Evolutionary conservation across 1,284 basidiomycete species (phyloP), one percentile per base, ranked within the genome.

Genomic region (Phaffia rhodozyma): DNA sequence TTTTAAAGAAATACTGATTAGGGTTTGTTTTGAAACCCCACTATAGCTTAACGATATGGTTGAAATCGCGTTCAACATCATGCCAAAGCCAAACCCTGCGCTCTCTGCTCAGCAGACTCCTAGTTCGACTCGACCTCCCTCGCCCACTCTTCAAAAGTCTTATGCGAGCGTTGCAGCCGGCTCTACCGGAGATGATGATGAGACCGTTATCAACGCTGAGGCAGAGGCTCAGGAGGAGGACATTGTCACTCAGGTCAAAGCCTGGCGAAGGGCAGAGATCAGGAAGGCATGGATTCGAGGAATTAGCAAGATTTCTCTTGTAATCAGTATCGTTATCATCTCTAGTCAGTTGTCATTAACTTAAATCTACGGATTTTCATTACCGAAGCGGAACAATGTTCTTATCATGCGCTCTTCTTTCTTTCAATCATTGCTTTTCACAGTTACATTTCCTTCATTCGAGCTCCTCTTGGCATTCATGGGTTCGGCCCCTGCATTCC

Each of bases 371-470:
- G 38, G 2, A 16, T 43, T 7, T 43, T 43, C 16, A 11, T 16
- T 16, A 2, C 13, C 16, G 16, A 16, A 43, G 13, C 16, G 38
- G 38, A 16, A 43, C 13, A 16, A 25, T 1, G 55, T 57, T 11
- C 34, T 11, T 21, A 51, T 2, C 34, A 53, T 30, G 1, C 21
- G 16, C 29, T 30, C 49, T 11, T 47, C n/a, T 47, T 50, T 51
- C 32, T 43, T 29, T 27, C 34, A 18, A 23, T 58, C 7, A 0
- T 29, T 21, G 7, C 58, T 56, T 11, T 7, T 54, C 56, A 54
- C 23, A 66, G 64, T 61, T 47, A n/a, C 56, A 16, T 54, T 66
- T 38, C 64, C 64, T 25, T 66, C 64, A 21, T 66, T 66, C 59
- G 64, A 66, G 47, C 32, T 53, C 29, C 29, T 66, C 43, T 38